A percentile compares a stretch with the other conserved stretches of the same genome.
phyloP scores from a whole-genome alignment of 2,329 filamentous ascomycete species.

The Cordyceps cateniannulata region DNA sequence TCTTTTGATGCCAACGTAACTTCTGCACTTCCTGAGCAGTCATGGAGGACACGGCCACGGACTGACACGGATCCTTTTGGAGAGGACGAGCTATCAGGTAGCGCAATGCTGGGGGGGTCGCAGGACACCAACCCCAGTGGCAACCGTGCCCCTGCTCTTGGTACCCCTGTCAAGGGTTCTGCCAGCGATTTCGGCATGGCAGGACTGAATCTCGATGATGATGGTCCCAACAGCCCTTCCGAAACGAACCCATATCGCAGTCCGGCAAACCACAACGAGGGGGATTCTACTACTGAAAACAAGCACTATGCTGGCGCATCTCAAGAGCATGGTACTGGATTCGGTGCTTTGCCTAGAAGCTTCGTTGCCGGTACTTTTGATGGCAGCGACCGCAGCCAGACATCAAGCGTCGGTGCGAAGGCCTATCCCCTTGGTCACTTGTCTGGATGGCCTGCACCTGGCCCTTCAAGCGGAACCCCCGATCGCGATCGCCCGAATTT shows the following conservation, averaged over 20 bases:
- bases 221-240: conserved; percentile 77
- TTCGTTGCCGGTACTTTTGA: conserved; percentile 50
- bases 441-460: conserved; percentile 54
- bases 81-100: conserved; percentile 59
- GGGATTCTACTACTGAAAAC: conserved; percentile 45
- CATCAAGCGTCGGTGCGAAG: conserved; percentile 77
- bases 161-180: conserved; percentile 49
- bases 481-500: conserved; percentile 56
- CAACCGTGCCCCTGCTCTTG: conserved; percentile 37
- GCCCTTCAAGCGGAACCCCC: conserved; percentile 56
- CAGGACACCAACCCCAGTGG: conserved; percentile 55
- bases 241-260: conserved; percentile 96
- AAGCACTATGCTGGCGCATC: conserved; percentile 36
- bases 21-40: conserved; percentile 20
- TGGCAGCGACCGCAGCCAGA: conserved; percentile 85
- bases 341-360: conserved; percentile 48
- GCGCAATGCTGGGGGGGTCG: conserved; percentile 67
- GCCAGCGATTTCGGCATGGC: conserved; percentile 57
- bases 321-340: conserved; percentile 38
- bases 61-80: conserved; percentile 73
- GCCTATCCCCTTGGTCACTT: conserved; percentile 62
- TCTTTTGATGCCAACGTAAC: conserved; percentile 48
- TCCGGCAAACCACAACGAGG: conserved; percentile 62
- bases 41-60: conserved; percentile 55
- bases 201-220: conserved; percentile 51